Base-by-base conservation (phyloP, 2,329 filamentous ascomycete species). In the Pseudogymnoascus sp. region DNA sequence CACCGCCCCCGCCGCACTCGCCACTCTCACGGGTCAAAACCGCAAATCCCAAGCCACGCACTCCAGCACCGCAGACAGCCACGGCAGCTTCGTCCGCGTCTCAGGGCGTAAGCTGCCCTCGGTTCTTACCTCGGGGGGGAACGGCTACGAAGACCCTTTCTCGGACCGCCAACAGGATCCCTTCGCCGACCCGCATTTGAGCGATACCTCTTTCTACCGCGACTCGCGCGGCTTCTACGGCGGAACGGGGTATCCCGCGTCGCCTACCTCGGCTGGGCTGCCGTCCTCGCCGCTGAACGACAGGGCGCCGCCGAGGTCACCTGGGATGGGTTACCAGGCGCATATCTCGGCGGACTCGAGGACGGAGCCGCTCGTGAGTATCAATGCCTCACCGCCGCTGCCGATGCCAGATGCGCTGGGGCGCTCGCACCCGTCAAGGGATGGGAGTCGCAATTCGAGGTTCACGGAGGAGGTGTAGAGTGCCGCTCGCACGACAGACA, bases 81-180 rank as follows among this genome's bases (percentile, higher is more conserved):
- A 88, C 69, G 77, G 78, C 65, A 83, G 84, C 0, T 89, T 89
- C 71, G 82, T 86, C 66, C 82, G 84, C 31, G 81, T 89, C 1
- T 86, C 85, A 5, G 86, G 86, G 65, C 80, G 81, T 69, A 88
- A 88, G 69, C 72, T 89, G 63, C 82, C 83, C 3, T 84, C 86
- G 1, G 85, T 88, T 8, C 74, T 88, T 38, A 78, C 84, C 64
- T 78, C 77, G 56, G 85, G 85, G 12, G 85, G 85, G 5, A 85
- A 88, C 70, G 85, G 85, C 1, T 88, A 84, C 72, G 79, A 79
- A 18, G 83, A 84, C 64, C 79, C 76, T 7, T 73, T 75, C 4
- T 72, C 73, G 61, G 78, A 63, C 10, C 74, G 67, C 67, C 53
- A 40, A 37, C 66, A 66, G 35, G 66, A 71, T 53, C 66, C 68